Percentiles rank a stretch among this genome's conserved stretches.
Evolutionary conservation across 2,329 filamentous ascomycete species (phyloP).

Genomic region (Zelopaecilomyces penicillatus): DNA sequence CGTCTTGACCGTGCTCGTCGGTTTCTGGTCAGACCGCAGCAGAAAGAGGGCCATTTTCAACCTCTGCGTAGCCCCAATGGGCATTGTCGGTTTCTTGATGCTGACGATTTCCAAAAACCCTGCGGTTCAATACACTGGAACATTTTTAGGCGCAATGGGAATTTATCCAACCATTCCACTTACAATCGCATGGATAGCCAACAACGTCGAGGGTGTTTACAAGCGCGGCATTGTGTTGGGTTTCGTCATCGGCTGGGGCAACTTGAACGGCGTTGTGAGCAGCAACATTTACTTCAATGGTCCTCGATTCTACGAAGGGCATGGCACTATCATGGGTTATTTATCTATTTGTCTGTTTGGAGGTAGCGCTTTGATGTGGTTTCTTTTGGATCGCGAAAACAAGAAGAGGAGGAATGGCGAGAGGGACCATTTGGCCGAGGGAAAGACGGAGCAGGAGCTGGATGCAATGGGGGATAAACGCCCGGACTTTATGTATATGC

Average conservation of each 20-base stretch:
- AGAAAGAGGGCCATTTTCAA: slow-evolving; percentile 71
- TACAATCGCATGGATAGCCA: slow-evolving; percentile 81
- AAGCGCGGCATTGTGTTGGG: slow-evolving; percentile 83
- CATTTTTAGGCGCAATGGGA: slow-evolving; percentile 74
- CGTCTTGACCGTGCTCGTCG: slow-evolving; percentile 25
- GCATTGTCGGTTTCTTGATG: slow-evolving; percentile 71
- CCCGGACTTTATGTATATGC: slow-evolving; percentile 62
- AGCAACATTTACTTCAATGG: slow-evolving; percentile 66
- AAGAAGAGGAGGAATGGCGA: slow-evolving; percentile 51
- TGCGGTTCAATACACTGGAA: slow-evolving; percentile 69
- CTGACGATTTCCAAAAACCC: slow-evolving; percentile 57
- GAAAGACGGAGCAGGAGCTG: slow-evolving; percentile 54
- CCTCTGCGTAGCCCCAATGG: slow-evolving; percentile 59
- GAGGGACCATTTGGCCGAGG: slow-evolving; percentile 56
- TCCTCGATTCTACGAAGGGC: slow-evolving; percentile 63
- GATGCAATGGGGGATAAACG: slow-evolving; percentile 59
- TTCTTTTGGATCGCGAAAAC: slow-evolving; percentile 59
- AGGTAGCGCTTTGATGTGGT: slow-evolving; percentile 58
- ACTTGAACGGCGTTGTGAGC: slow-evolving; percentile 77
- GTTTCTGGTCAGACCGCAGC: slow-evolving; percentile 69
- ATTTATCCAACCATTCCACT: slow-evolving; percentile 85
- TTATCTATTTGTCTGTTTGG: slow-evolving; percentile 59
- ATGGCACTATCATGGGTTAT: slow-evolving; percentile 67
- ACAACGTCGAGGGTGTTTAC: slow-evolving; percentile 84
- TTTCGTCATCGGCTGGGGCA: slow-evolving; percentile 86